Percentiles rank a stretch among this genome's conserved stretches.
phyloP scores from a whole-genome alignment of 371 early-diverging fungal species.

The Syncephalastrum sp. region DNA sequence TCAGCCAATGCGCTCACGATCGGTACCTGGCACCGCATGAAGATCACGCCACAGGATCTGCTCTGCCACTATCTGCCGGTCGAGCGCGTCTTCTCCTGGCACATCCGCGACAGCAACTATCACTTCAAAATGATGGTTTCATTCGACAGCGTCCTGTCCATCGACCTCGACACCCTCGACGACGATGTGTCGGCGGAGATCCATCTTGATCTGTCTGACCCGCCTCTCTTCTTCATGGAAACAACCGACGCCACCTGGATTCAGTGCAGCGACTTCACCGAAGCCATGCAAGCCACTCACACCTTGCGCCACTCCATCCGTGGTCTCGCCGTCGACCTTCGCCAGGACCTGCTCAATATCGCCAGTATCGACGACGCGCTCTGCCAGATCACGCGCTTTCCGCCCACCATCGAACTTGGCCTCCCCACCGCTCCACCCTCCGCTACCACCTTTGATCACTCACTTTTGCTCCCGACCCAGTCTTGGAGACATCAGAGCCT shows the following conservation, averaged over 20 bases:
- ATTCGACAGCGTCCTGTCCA: conserved; percentile 32
- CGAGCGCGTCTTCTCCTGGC: conserved; percentile 67
- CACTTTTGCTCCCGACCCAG: conserved; percentile 3
- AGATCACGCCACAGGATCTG: conserved; percentile 56
- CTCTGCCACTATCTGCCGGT: conserved; percentile 55
- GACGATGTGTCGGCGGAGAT: conserved; percentile 55
- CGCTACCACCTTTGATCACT: conserved; percentile 5
- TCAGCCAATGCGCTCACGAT: conserved; percentile 36
- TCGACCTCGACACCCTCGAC: conserved; percentile 27
- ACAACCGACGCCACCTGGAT: conserved; percentile 47
- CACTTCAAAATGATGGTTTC: conserved; percentile 70
- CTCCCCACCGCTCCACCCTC: conserved; percentile 7
- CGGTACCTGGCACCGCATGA: conserved; percentile 80
- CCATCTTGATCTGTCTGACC: conserved; percentile 56
- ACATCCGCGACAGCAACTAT: conserved; percentile 63
- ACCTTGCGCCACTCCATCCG: conserved; percentile 64
- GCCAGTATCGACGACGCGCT: conserved; percentile 32
- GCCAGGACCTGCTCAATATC: conserved; percentile 46
- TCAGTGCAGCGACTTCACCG: conserved; percentile 79
- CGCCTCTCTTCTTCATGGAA: conserved; percentile 69
- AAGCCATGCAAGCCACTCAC: conserved; percentile 68
- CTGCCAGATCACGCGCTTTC: conserved; percentile 35
- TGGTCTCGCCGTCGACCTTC: conserved; percentile 53
- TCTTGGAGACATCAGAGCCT: conserved; percentile 43
- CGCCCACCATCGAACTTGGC: conserved; percentile 4